A percentile compares a stretch with the other conserved stretches of the same genome.
Evolutionary conservation across 169 alveolate genomes (phyloP).

Genomic region (Cyclospora cayetanensis): DNA sequence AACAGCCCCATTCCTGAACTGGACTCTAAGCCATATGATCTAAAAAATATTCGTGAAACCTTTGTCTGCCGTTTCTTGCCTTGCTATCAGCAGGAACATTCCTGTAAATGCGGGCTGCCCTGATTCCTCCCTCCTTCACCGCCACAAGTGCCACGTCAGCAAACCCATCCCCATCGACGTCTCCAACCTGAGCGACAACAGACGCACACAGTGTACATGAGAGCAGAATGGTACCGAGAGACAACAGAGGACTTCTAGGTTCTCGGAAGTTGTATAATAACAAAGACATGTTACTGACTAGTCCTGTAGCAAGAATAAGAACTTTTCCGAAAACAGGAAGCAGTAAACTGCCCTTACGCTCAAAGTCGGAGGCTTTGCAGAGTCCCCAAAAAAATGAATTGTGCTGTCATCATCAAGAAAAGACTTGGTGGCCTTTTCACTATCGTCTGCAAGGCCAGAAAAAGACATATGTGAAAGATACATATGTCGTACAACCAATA

Average conservation of each 20-base stretch:
- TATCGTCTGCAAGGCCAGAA: neutral
- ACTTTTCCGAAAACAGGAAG: no score
- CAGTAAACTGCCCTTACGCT: no score
- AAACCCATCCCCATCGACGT: slow-evolving; percentile 52
- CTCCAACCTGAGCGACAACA: slow-evolving; percentile 18
- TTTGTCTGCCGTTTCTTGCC: no score
- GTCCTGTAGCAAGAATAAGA: no score
- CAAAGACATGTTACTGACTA: no score
- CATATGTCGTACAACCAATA: neutral
- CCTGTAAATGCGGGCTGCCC: slow-evolving; percentile 39
- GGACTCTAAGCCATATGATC: slow-evolving; percentile 16
- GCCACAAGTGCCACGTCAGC: slow-evolving; percentile 47
- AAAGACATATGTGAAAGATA: neutral
- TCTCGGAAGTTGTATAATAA: no score
- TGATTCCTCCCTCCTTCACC: slow-evolving; percentile 47
- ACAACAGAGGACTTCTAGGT: neutral
- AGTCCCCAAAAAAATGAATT: slow-evolving; percentile 51
- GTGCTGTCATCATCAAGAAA: neutral
- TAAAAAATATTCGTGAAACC: no score
- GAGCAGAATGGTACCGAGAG: neutral
- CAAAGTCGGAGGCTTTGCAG: slow-evolving; percentile 30
- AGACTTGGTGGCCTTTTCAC: neutral
- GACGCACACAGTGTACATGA: neutral
- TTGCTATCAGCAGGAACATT: slow-evolving; percentile 7
- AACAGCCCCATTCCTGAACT: neutral